These are phyloP conservation scores for Gynochthodes officinalis DNA, from an alignment of 257 asterid genomes.

Conservation along the genomic window DNA sequence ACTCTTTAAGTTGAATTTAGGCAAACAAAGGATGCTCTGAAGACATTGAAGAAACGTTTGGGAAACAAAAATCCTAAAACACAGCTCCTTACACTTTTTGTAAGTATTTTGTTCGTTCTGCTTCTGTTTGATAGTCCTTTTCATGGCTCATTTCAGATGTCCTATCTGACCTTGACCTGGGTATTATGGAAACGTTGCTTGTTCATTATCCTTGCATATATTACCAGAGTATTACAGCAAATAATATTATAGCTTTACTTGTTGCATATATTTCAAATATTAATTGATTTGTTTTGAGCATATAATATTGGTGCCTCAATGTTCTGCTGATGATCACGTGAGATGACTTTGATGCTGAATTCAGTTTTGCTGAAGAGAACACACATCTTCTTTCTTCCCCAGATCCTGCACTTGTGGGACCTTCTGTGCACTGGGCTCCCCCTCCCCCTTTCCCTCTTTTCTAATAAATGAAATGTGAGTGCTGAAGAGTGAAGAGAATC, in stretches of 20 bases:
- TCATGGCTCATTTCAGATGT: neutral
- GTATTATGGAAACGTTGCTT: neutral
- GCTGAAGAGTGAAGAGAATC: neutral
- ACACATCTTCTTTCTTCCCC: neutral
- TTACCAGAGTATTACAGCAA: neutral
- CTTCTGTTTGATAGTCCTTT: neutral
- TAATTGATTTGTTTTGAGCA: neutral
- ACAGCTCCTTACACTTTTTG: slow-evolving; percentile 87
- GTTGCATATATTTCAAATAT: neutral
- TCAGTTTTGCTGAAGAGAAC: neutral
- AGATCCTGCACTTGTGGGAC: too few relatives aligned
- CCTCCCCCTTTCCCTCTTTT: too few relatives aligned
- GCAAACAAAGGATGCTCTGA: slow-evolving; percentile 90
- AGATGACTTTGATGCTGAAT: neutral
- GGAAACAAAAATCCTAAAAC: slow-evolving; percentile 81
- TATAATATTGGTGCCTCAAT: neutral
- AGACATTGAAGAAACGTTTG: slow-evolving; percentile 82
- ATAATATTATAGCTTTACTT: too few relatives aligned
- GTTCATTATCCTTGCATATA: neutral
- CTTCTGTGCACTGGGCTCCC: too few relatives aligned
- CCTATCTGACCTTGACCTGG: neutral
- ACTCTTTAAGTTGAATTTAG: slow-evolving; percentile 41
- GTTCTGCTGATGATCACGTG: neutral
- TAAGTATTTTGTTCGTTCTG: slow-evolving; percentile 38
- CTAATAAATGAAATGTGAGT: neutral